A percentile compares a stretch with the other conserved stretches of the same genome.
These are phyloP conservation scores for Paramecium primaurelia DNA, from an alignment of 73 alveolate species.

Conservation along the genomic window DNA sequence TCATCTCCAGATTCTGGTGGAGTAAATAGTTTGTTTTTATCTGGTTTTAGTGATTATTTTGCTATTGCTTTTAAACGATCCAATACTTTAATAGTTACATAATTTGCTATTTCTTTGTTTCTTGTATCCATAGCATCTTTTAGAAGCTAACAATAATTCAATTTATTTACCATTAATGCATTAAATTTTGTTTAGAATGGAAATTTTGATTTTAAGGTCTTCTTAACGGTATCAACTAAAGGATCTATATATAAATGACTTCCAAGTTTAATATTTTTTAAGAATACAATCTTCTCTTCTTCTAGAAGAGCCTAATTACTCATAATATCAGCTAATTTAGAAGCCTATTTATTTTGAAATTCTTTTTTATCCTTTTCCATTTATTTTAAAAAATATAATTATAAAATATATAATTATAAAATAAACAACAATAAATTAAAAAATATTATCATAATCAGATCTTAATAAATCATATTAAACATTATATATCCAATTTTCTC, in stretches of 20 bases:
- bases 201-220: not conserved
- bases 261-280: not conserved
- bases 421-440: not conserved
- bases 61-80: constrained; percentile 7
- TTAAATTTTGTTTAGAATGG: not conserved
- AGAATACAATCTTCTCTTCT: not conserved
- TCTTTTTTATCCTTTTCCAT: not conserved
- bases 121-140: constrained; percentile 13
- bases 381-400: not conserved
- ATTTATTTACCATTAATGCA: not conserved
- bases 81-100: not conserved
- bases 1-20: not conserved
- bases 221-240: not conserved
- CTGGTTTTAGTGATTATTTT: not conserved
- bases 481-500: no score
- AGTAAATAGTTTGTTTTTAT: not conserved
- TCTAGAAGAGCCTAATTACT: not conserved
- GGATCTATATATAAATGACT: not conserved
- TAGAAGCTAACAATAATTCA: not conserved
- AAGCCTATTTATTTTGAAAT: not conserved
- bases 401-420: no score
- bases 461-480: no score
- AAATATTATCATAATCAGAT: no score
- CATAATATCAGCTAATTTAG: not conserved
- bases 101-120: not conserved